Base-by-base conservation (phyloP, 768 basidiomycete genomes). In the Xerocomellus chrysenteron region DNA sequence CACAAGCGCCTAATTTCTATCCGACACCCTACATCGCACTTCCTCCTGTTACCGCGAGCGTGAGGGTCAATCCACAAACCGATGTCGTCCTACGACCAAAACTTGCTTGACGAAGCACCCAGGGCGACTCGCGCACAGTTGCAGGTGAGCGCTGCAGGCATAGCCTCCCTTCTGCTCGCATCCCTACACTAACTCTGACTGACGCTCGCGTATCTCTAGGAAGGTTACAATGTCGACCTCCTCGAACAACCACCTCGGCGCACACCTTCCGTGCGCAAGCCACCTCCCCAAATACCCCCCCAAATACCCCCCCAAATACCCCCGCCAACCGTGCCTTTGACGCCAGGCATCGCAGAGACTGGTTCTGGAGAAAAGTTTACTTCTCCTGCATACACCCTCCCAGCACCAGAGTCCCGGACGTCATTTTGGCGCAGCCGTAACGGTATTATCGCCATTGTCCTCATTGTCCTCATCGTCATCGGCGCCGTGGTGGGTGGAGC, bases 401-500 rank as follows among this genome's bases (percentile, higher is more conserved):
- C 45, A 21, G 21, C 32, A 46, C 11, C 62, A 14, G 60, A 32
- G 33, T 17, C 61, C 9, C 46, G 30, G 17, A 35, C 48, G 16
- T 75, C 82, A 5, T 86, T 82, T 68, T 85, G 80, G 74, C 75
- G 78, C 49, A 80, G 71, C 24, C 76, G 63, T 32, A 78, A 74
- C 17, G 81, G 81, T 9, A 70, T 76, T 8, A 66, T 81, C 39
- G 62, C 69, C 52, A 64, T 81, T 17, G 56, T 68, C 52, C 41
- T 82, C 50, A 60, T 71, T 16, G 67, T 62, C 3, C 30, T 84
- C 41, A 62, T 82, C 30, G 57, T 83, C 49, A 51, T 86, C 42
- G 84, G 71, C 1, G 84, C 77, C 1, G 72, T 80, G 2, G 76
- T 86, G 9, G 85, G 83, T 1, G 85, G 83, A 21, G 83, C 76